Evolutionary conservation across 2,329 filamentous ascomycete genomes (phyloP), one percentile per base, ranked within the genome.

Genomic region (Colletotrichum agaves): DNA sequence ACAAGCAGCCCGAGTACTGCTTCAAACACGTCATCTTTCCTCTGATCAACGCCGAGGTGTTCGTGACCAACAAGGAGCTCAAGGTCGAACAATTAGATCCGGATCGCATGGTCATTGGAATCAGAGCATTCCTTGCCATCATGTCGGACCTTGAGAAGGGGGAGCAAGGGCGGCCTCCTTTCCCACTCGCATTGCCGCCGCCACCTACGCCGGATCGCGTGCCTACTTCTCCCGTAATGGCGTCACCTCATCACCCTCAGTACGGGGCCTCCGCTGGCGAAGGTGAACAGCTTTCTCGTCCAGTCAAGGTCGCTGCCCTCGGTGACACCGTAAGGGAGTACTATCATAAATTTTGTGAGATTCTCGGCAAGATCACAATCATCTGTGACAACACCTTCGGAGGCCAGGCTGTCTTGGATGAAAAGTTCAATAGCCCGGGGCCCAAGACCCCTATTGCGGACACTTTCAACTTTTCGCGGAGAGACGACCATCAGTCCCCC

Each of bases 351-450:
- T 99, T 99, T 73, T 98, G 95, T 76, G 93, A 97, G 76, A 95
- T 99, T 23, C 82, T 99, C 7, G 96, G 95, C 27, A 97, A 97
- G 76, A 97, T 99, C 63, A 97, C 94, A 2, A 92, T 98, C 49
- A 91, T 98, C 37, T 99, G 96, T 78, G 96, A 99, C 78, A 96
- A 97, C 73, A 92, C 95, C 0, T 99, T 99, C 80, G 97, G 96
- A 58, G 96, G 96, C 0, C 96, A 99, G 80, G 96, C 95, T 35
- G 93, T 93, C 0, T 80, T 98, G 53, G 96, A 99, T 75, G 97
- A 99, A 78, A 98, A 98, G 75, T 97, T 98, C 76, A 92, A 88
- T 69, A 90, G 91, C 50, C 88, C 92, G 8, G 92, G 92, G 0
- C 94, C 96, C 0, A 98, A 98, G 78, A 99, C 96, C 0, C 96